phyloP scores from a whole-genome alignment of 2,329 filamentous ascomycete species.

The Xylariaceae sp. region DNA sequence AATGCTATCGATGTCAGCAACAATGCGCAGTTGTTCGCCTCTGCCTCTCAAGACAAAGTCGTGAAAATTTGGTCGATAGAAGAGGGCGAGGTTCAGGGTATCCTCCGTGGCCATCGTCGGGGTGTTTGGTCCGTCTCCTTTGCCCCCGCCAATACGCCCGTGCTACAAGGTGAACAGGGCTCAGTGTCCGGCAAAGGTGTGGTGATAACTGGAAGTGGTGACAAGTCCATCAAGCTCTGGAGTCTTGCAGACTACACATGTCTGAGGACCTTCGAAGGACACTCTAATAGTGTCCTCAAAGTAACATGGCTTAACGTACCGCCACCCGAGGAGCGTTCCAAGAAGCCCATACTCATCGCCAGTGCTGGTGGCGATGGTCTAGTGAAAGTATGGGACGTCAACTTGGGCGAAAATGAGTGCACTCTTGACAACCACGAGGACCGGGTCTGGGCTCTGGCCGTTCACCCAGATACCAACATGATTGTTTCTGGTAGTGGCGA shows the following conservation, averaged over 20 bases:
- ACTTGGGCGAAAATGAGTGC: slow-evolving; percentile 81
- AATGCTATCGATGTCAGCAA: slow-evolving; percentile 88
- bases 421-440: slow-evolving; percentile 98
- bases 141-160: slow-evolving; percentile 77
- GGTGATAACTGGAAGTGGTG: slow-evolving; percentile 88
- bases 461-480: slow-evolving; percentile 71
- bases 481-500: slow-evolving; percentile 92
- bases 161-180: slow-evolving; percentile 74
- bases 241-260: slow-evolving; percentile 91
- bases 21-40: slow-evolving; percentile 82
- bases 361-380: slow-evolving; percentile 93
- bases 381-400: slow-evolving; percentile 95
- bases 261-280: slow-evolving; percentile 91
- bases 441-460: slow-evolving; percentile 87
- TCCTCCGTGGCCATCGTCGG: slow-evolving; percentile 89
- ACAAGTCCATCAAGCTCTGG: slow-evolving; percentile 97
- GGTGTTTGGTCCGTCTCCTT: slow-evolving; percentile 97
- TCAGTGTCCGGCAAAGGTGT: slow-evolving; percentile 80
- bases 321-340: slow-evolving; percentile 56
- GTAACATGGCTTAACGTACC: slow-evolving; percentile 80
- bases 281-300: slow-evolving; percentile 94
- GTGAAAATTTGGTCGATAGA: slow-evolving; percentile 96
- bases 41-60: slow-evolving; percentile 93
- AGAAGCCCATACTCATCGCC: slow-evolving; percentile 73
- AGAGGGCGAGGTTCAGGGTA: slow-evolving; percentile 88